Conservation (phyloP, 164 flowering plant species). For the Stephania cephalantha region DNA sequence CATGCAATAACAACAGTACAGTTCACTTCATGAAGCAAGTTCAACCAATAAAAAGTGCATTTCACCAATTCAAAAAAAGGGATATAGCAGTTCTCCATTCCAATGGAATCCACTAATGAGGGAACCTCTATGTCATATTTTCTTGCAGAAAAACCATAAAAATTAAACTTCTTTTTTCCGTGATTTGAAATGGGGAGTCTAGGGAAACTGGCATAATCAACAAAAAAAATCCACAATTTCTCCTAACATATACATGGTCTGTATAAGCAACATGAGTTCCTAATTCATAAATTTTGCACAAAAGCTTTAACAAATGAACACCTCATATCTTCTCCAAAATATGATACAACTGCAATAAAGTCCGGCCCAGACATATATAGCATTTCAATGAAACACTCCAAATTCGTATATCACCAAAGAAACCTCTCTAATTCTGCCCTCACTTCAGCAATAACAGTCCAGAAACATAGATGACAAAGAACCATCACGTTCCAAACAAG, state of each 20-base stretch:
- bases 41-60: not conserved
- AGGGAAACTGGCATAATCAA: no score
- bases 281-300: no score
- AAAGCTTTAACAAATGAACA: no score
- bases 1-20: not conserved
- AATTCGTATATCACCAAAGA: not conserved
- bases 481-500: not conserved
- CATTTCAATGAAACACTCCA: not conserved
- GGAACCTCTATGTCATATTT: not conserved
- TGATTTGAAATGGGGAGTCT: no score
- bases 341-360: not conserved
- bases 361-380: not conserved
- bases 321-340: no score
- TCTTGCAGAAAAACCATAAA: not conserved
- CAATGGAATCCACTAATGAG: not conserved
- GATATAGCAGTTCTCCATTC: not conserved
- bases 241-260: not conserved
- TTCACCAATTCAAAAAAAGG: not conserved
- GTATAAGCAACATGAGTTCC: not conserved
- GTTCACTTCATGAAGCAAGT: not conserved
- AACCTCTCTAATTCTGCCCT: not conserved
- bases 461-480: not conserved
- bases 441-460: not conserved
- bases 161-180: not conserved
- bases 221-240: not conserved